phyloP scores from a whole-genome alignment of 2,329 filamentous ascomycete genomes.

The Aspergillus sp. region DNA sequence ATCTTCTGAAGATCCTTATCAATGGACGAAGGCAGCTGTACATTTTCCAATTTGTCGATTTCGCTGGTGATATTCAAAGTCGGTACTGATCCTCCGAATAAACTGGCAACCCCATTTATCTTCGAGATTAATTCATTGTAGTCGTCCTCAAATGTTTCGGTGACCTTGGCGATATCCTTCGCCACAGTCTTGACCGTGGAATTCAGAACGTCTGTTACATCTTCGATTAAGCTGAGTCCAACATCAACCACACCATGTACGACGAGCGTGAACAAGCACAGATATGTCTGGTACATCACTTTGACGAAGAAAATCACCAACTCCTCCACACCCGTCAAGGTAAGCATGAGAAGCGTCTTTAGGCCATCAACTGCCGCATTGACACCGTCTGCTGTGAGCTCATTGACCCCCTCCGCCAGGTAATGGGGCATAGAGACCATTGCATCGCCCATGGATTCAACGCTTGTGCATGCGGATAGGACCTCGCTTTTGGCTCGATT shows the following conservation, averaged over 20 bases:
- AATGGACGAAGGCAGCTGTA: constrained; percentile 70
- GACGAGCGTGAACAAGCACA: constrained; percentile 83
- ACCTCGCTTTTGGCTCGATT: constrained; percentile 76
- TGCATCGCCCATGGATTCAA: constrained; percentile 88
- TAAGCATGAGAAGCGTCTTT: constrained; percentile 75
- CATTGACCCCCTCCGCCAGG: constrained; percentile 84
- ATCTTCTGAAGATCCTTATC: constrained; percentile 70
- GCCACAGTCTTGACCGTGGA: constrained; percentile 51
- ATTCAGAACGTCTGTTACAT: constrained; percentile 63
- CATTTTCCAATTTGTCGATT: constrained; percentile 67
- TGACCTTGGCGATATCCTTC: constrained; percentile 46
- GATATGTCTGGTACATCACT: constrained; percentile 84
- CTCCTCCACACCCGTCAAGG: constrained; percentile 79
- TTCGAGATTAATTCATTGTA: constrained; percentile 55
- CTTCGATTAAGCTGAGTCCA: constrained; percentile 62
- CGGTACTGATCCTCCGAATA: constrained; percentile 51
- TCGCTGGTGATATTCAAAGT: constrained; percentile 66
- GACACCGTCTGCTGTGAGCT: constrained; percentile 76
- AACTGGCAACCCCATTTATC: constrained; percentile 59
- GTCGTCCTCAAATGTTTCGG: constrained; percentile 55
- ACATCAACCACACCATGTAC: constrained; percentile 77
- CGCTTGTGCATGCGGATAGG: constrained; percentile 83
- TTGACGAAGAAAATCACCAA: constrained; percentile 92
- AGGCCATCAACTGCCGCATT: constrained; percentile 78
- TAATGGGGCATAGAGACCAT: constrained; percentile 99